These are phyloP conservation scores for Beta corolliflora DNA, from an alignment of 179 eudicot species.

Conservation along the genomic window DNA sequence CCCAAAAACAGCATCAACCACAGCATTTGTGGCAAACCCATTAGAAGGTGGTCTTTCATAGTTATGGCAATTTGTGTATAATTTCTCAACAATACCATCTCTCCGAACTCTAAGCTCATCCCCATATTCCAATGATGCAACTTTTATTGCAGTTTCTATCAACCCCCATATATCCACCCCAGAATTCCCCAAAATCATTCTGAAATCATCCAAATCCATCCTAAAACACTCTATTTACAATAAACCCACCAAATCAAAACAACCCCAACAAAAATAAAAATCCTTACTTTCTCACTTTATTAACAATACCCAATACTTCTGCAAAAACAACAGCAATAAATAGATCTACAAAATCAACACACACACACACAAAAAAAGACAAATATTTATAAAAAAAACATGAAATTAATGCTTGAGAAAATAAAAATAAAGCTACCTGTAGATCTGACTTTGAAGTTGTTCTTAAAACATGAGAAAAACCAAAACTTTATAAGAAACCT, in stretches of 20 bases:
- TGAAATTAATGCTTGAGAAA: background rate
- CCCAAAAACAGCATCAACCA: slow-evolving; percentile 22
- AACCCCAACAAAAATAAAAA: too few species aligned
- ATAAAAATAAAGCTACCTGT: background rate
- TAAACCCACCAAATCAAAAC: slow-evolving; percentile 1
- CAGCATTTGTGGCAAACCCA: slow-evolving; percentile 24
- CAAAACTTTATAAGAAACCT: background rate
- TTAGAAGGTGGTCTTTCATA: slow-evolving; percentile 2
- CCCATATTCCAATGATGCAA: slow-evolving; percentile 60
- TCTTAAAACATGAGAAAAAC: background rate
- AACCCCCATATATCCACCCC: slow-evolving; percentile 65
- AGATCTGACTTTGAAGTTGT: slow-evolving; percentile 7
- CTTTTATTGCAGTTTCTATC: slow-evolving; percentile 67
- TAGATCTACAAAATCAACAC: slow-evolving; percentile 4
- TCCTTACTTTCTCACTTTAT: background rate
- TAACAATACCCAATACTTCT: slow-evolving; percentile 17
- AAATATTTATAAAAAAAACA: background rate
- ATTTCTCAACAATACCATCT: slow-evolving; percentile 62
- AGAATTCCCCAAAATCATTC: slow-evolving; percentile 51
- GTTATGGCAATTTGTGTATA: slow-evolving; percentile 42
- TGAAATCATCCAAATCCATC: slow-evolving; percentile 78
- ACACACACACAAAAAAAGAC: background rate
- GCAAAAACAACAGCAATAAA: slow-evolving; percentile 9
- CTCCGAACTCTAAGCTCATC: slow-evolving; percentile 55
- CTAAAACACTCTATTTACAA: slow-evolving; percentile 7